A percentile compares a stretch with the other conserved stretches of the same genome.
Evolutionary conservation across 164 flowering plant genomes (phyloP).

Genomic region (grape (Vitis vinifera)): DNA sequence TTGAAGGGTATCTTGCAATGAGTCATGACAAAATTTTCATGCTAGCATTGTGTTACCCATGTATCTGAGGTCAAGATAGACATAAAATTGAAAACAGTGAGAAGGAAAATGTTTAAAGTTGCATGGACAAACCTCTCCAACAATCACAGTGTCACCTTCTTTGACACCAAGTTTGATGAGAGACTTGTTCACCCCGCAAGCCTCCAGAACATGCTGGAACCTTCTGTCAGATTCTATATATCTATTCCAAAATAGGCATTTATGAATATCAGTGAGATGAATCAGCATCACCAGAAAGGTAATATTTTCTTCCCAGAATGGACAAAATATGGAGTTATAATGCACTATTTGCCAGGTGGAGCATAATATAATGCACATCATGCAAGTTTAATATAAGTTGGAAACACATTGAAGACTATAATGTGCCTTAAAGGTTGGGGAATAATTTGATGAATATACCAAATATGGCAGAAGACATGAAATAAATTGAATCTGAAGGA

Average conservation of each 20-base stretch:
- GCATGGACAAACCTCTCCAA: slow-evolving; percentile 69
- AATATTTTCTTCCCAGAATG: neutral
- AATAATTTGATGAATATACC: too few relatives aligned
- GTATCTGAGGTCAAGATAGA: neutral
- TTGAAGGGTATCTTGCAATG: neutral
- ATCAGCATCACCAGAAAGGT: neutral
- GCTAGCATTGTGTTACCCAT: neutral
- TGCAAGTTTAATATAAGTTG: neutral
- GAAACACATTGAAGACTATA: neutral
- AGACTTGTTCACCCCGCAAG: slow-evolving; percentile 89
- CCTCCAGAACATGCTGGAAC: slow-evolving; percentile 94
- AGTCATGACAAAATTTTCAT: neutral
- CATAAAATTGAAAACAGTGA: neutral
- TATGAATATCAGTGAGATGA: neutral
- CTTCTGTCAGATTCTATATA: slow-evolving; percentile 85
- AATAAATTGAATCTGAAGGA: too few relatives aligned
- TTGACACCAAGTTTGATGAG: slow-evolving; percentile 81
- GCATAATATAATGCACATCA: neutral
- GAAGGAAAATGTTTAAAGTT: neutral
- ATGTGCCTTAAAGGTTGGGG: neutral
- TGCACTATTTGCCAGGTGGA: neutral
- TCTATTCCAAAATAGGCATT: slow-evolving; percentile 36
- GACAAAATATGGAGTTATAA: neutral
- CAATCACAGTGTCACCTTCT: slow-evolving; percentile 90
- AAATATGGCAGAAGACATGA: too few relatives aligned